Evolutionary conservation across 495 filamentous ascomycete species (phyloP), one percentile per base, ranked within the genome.

Genomic region (Penicillium manginii): DNA sequence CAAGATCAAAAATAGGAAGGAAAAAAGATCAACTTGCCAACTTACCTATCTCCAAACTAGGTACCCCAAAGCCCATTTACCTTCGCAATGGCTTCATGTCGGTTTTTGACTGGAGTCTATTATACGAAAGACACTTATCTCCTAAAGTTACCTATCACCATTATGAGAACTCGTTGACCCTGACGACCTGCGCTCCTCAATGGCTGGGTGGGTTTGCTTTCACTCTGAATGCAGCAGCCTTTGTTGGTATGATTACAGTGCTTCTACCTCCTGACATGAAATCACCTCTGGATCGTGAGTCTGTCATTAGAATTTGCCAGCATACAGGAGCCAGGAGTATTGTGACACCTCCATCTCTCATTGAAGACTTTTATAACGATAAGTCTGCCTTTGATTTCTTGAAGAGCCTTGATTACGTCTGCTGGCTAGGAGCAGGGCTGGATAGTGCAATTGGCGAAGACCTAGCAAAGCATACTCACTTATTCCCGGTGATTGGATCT

Each of bases 141-240:
- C 15, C 19, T 4, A 31, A 50, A 50, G 15, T 11, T 50, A 11
- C 48, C 18, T 50, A 50, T 50, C 48, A 21, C 15, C 48, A 50
- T 18, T 17, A 29, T 18, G 12, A 50, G 26, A 50, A 50, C n/a
- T 17, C 48, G 18, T 14, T 26, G 11, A 8, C 48, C 32, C 48
- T 50, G 10, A 50, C 48, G 9, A 50, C 19, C 15, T 50, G 48
- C 26, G 22, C 48, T 50, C 48, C 48, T 31, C 48, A 50, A 50
- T 50, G 48, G 48, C 23, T 50, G 9, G 48, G 23, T 33, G 48
- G 48, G 3, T 50, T 50, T 31, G 23, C 48, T 10, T 50, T 50
- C 23, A 29, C 14, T 18, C 48, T 50, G 14, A 50, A 50, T 10
- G 14, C 23, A 3, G 6, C 48, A 15, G 48, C 18, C 4, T 50